Evolutionary conservation across 768 basidiomycete species (phyloP).

Genomic region (Leccinellum rugosiceps): DNA sequence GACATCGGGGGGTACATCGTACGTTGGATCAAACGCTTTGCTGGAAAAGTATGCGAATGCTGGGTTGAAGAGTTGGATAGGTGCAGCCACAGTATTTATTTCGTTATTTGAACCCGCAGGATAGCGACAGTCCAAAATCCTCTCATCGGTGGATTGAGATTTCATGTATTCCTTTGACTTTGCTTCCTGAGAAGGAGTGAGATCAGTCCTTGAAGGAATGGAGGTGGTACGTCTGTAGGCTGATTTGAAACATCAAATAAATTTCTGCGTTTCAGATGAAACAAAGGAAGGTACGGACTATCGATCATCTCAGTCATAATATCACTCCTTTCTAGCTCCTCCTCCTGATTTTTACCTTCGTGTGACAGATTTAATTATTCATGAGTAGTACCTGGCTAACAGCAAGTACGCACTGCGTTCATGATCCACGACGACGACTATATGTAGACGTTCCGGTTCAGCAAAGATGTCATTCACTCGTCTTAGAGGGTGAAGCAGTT

Average conservation of each 20-base stretch:
- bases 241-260: not conserved
- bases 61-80: slow-evolving; percentile 19
- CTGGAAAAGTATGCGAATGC: slow-evolving; percentile 27
- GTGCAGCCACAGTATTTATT: slow-evolving; percentile 5
- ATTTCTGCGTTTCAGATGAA: not conserved
- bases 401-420: not conserved
- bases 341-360: not conserved
- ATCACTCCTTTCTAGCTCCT: not conserved
- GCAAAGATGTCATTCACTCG: too few relatives aligned
- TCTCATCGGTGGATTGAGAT: not conserved
- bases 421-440: too few relatives aligned
- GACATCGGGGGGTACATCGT: slow-evolving; percentile 7
- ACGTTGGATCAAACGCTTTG: slow-evolving; percentile 12
- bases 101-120: not conserved
- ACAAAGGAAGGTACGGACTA: not conserved
- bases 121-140: slow-evolving; percentile 15
- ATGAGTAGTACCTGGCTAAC: not conserved
- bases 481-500: too few relatives aligned
- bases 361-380: not conserved
- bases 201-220: not conserved
- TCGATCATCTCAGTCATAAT: not conserved
- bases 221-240: not conserved
- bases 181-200: slow-evolving; percentile 10
- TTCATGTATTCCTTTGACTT: slow-evolving; percentile 4
- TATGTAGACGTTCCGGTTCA: too few relatives aligned